These are phyloP conservation scores for Backusella australiensis DNA, from an alignment of 192 early-diverging fungal genomes.

Conservation along the genomic window DNA sequence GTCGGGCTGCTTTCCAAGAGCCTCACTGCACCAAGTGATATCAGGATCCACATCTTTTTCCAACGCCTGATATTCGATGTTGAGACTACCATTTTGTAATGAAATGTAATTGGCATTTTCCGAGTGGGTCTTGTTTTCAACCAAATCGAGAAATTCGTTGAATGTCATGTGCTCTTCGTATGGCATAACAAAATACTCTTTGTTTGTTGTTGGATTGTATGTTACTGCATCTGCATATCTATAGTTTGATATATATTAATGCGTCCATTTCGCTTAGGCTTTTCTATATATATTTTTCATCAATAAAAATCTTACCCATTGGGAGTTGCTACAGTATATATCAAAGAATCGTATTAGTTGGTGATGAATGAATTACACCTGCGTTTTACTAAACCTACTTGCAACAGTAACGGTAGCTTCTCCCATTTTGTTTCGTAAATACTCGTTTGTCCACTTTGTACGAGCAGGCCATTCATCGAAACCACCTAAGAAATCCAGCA, in stretches of 20 bases:
- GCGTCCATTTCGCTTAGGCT: neutral
- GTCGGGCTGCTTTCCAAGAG: constrained; percentile 39
- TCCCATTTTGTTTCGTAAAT: constrained; percentile 34
- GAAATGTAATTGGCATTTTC: constrained; percentile 44
- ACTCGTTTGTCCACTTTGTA: constrained; percentile 49
- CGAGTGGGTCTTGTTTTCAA: constrained; percentile 19
- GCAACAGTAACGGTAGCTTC: constrained; percentile 42
- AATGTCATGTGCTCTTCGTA: constrained; percentile 50
- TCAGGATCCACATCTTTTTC: constrained; percentile 39
- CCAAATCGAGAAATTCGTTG: constrained; percentile 36
- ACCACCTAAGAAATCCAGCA: constrained; percentile 2
- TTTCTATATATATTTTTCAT: neutral
- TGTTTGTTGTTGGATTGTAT: constrained; percentile 22
- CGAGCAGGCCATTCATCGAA: constrained; percentile 43
- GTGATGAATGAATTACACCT: neutral
- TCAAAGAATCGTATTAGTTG: neutral
- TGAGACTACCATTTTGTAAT: constrained; percentile 51
- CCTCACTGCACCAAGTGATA: constrained; percentile 44
- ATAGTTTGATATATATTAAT: neutral
- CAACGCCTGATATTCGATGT: constrained; percentile 39
- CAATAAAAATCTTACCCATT: constrained; percentile 18
- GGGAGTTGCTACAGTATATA: constrained; percentile 16
- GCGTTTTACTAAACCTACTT: constrained; percentile 21
- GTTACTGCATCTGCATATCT: constrained; percentile 51
- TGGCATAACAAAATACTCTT: constrained; percentile 48